Base-by-base conservation (phyloP, 2,329 filamentous ascomycete species). In the Diplodia intermedia region DNA sequence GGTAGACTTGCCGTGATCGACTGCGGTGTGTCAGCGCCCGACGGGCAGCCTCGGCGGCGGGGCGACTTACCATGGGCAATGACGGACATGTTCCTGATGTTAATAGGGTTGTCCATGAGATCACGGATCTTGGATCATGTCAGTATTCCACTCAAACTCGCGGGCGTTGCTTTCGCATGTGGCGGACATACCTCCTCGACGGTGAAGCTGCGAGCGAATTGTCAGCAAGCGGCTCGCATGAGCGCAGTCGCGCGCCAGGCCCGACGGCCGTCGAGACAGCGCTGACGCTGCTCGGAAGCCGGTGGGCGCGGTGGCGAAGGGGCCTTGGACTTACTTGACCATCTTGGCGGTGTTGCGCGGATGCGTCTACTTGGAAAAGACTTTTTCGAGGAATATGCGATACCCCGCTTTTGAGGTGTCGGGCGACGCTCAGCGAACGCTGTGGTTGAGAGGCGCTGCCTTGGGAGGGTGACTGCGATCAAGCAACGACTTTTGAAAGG, bases 1-100 rank as follows among this genome's bases (percentile, higher is more conserved):
- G 82, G 95, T 99, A 78, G 95, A 99, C 86, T 99, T 99, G 88
- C 95, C 95, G 90, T 99, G 95, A 86, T 99, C 95, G 90, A 99
- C 89, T 88, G 73, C 70, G 50, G 62, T 6, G 29, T 66, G 67
- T 65, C 31, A 26, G 26, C 62, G 54, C 67, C 72, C 60, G 70
- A 36, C 47, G 26, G 60, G 18, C 29, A n/a, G 9, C 26, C 8
- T 9, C 11, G 1, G 23, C 29, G 38, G 67, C 36, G n/a, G 63
- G 66, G 71, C 47, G 68, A 79, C 85, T 80, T 84, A 88, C 86
- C 94, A 88, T 99, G 95, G 84, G 95, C 95, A 93, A 98, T 98
- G 84, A 99, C 95, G 86, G 93, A 97, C 94, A 97, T 98, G 90
- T 98, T 98, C 80, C 88, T 86, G 83, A 90, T 89, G 83, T 89